These are phyloP conservation scores for Corymbia calophylla DNA, from an alignment of 441 rosid genomes.

Conservation along the genomic window DNA sequence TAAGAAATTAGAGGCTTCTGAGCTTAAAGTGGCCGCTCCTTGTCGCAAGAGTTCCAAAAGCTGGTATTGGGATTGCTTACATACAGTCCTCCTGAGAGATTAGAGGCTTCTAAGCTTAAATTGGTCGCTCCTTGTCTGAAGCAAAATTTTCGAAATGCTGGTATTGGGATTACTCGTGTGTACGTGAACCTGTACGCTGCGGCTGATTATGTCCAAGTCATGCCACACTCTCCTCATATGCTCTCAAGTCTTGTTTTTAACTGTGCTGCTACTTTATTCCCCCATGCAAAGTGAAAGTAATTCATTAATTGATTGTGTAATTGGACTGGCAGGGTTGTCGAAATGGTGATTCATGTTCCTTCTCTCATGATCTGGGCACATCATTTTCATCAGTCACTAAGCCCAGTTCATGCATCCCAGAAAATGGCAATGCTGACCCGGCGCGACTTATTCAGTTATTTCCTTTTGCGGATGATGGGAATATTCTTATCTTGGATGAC, in stretches of 20 bases:
- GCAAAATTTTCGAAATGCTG: not conserved
- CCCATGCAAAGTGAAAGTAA: not conserved
- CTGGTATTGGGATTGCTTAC: not conserved
- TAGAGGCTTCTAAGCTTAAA: not conserved
- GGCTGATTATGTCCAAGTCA: not conserved
- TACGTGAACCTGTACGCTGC: not conserved
- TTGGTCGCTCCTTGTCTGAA: not conserved
- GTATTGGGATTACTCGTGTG: not conserved
- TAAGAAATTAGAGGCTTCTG: not conserved
- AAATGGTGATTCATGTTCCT: conserved; percentile 59
- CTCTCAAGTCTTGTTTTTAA: not conserved
- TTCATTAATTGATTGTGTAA: not conserved
- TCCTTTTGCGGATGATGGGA: conserved; percentile 42
- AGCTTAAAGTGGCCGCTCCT: not conserved
- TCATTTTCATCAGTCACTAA: conserved; percentile 11
- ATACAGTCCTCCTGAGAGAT: not conserved
- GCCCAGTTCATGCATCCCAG: conserved; percentile 42
- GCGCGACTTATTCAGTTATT: conserved; percentile 38
- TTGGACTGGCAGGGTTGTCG: conserved; percentile 64
- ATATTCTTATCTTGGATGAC: conserved; percentile 70
- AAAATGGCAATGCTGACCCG: conserved; percentile 38
- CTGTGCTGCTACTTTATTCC: not conserved
- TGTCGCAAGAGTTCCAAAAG: not conserved
- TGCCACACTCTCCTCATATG: not conserved
- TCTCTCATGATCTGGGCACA: conserved; percentile 49